Base-by-base conservation (phyloP, 208 protist species). In the Giardia muris region DNA sequence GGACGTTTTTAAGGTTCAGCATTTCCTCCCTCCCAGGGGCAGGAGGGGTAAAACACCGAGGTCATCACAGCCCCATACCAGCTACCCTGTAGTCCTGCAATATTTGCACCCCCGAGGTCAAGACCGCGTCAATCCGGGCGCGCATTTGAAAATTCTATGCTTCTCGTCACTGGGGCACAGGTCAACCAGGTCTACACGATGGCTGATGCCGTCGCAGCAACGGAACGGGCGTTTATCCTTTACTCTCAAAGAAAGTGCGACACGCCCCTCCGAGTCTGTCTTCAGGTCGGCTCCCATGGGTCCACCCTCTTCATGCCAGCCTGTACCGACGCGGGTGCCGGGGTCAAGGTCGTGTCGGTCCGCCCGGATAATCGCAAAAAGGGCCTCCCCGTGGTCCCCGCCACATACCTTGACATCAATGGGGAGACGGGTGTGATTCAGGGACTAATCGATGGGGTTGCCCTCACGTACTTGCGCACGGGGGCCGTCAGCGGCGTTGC, bases 251-350 rank as follows among this genome's bases (percentile, higher is more conserved):
- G 57, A 10, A 30, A 30, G 57, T 76, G 57, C 57, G 57, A 76
- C 19, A 76, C 57, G 30, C 57, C 57, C 30, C 57, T 76, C 10
- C 57, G 57, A 39, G 30, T 30, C 10, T 76, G 57, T 30, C 57
- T 76, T 30, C 57, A 76, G 57, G 57, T 76, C 30, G 57, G 57
- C 10, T 10, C 10, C 30, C 57, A 76, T 89, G 86, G 86, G 19
- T 46, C 4, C 4, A 89, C 4, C 3, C 86, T 89, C 42, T 89
- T 89, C 86, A 89, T 89, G 86, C 86, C 86, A 4, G 86, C 86
- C 45, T 89, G 39, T 46, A 89, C 86, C 4, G 22, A 43, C 4
- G 42, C 4, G 86, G n/a, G 39, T 10, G 4, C 3, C 3, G 86
- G 86, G n/a, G 4, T 10, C 3, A 89, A 89, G 45, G 45, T 89